These are phyloP conservation scores for Groenewaldozyma sp. DNA, from an alignment of 1,139 yeast species.

Conservation along the genomic window DNA sequence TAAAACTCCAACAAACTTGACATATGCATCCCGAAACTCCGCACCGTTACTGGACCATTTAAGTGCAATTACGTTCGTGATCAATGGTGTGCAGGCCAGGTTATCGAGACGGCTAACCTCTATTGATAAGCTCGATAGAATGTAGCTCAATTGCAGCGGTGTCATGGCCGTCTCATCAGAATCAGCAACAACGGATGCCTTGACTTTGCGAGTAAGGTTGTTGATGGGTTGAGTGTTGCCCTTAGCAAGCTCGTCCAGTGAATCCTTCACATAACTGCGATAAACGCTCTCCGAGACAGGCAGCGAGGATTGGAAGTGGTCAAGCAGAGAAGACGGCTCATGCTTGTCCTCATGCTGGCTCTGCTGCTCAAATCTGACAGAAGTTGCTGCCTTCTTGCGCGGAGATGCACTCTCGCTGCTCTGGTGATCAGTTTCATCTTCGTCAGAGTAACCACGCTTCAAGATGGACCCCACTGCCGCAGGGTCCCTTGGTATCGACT, in stretches of 20 bases:
- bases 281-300: conserved; percentile 34
- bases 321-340: background rate
- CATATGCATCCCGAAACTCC: conserved; percentile 32
- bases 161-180: conserved; percentile 34
- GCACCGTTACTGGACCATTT: conserved; percentile 41
- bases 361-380: background rate
- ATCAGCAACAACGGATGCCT: conserved; percentile 33
- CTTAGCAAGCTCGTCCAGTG: conserved; percentile 50
- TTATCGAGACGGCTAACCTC: conserved; percentile 46
- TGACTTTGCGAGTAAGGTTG: conserved; percentile 38
- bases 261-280: conserved; percentile 54
- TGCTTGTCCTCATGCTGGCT: background rate
- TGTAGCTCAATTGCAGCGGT: conserved; percentile 33
- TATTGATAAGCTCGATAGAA: conserved; percentile 40
- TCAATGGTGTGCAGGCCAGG: conserved; percentile 35
- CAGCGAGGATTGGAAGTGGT: no score
- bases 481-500: background rate
- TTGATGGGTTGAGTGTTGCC: conserved; percentile 37
- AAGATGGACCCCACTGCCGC: background rate
- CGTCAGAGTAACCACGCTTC: conserved; percentile 1
- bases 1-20: conserved; percentile 65
- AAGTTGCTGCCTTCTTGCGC: background rate
- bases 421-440: background rate
- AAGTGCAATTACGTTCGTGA: conserved; percentile 43
- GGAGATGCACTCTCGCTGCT: background rate